Base-by-base conservation (phyloP, 495 filamentous ascomycete genomes). In the Aspergillus campestris region DNA sequence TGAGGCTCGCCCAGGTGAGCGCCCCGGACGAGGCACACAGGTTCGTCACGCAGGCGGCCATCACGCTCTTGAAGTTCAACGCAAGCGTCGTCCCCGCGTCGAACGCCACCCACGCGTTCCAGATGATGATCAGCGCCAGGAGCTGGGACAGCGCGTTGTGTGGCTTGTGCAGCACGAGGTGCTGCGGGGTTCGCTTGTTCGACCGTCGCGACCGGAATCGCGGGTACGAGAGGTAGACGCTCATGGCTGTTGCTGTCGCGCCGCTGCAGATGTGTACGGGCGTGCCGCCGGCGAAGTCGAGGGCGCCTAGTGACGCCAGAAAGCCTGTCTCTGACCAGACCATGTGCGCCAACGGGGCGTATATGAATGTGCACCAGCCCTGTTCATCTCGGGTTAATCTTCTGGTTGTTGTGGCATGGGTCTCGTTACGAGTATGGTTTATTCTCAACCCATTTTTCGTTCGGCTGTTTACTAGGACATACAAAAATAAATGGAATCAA, bases 31-130 rank as follows among this genome's bases (percentile, higher is more conserved):
- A 62, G 15, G 73, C 73, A 50, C 68, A 73, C 9, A 75, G 57
- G 41, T 74, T 75, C 1, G 72, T 75, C 15, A 74, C 67, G 43
- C 64, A 70, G 34, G 65, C 52, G 6, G 71, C 66, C 70, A 75
- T 72, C 35, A 73, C 57, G 11, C 54, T 58, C 40, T 69, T 68
- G 52, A 73, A 68, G 50, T 70, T 73, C 2, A 69, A 50, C 1
- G 52, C 53, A 7, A 77, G 59, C 0, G 68, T 70, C 1, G 70
- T 72, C 9, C 73, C 73, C 2, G 69, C 73, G 50, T 79, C 78
- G 59, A 80, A 80, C 34, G 73, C 72, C 30, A 72, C 60, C 72
- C 72, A 76, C 10, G 70, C 66, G 48, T 74, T 72, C 75, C 74
- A 79, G 47, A 77, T 73, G 38, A 74, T 63, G 40, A 73, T 60